Evolutionary conservation across 73 alveolate genomes (phyloP).

Genomic region (Paramecium octaurelia): DNA sequence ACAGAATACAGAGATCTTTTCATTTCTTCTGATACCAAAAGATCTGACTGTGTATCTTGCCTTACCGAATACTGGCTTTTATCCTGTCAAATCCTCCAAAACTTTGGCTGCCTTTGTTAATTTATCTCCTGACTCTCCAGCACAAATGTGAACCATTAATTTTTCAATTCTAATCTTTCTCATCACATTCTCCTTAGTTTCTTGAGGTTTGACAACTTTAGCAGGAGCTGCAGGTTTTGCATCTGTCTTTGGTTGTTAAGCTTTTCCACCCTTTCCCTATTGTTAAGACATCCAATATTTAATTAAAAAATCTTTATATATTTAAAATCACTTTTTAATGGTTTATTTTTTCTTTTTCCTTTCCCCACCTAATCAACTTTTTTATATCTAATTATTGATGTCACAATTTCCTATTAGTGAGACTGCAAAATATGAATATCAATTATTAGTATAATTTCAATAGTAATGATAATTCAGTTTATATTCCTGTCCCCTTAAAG

Average conservation of each 20-base stretch:
- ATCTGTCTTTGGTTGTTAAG: background rate
- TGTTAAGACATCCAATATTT: background rate
- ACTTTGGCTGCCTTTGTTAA: slow-evolving; percentile 79
- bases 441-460: background rate
- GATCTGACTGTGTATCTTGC: slow-evolving; percentile 81
- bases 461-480: background rate
- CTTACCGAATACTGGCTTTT: slow-evolving; percentile 75
- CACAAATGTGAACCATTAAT: slow-evolving; percentile 73
- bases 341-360: background rate
- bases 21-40: slow-evolving; percentile 78
- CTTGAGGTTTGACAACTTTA: background rate
- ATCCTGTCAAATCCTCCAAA: slow-evolving; percentile 72
- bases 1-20: slow-evolving; percentile 73
- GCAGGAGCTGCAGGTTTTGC: background rate
- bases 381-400: background rate
- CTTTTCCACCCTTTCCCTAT: background rate
- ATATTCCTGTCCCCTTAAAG: background rate
- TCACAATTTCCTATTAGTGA: background rate
- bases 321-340: background rate
- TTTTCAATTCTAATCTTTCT: slow-evolving; percentile 73
- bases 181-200: slow-evolving; percentile 64
- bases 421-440: background rate
- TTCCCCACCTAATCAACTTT: background rate
- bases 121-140: slow-evolving; percentile 81
- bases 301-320: background rate